Conservation (phyloP, 768 basidiomycete species). For the Kondoa malvinella region DNA sequence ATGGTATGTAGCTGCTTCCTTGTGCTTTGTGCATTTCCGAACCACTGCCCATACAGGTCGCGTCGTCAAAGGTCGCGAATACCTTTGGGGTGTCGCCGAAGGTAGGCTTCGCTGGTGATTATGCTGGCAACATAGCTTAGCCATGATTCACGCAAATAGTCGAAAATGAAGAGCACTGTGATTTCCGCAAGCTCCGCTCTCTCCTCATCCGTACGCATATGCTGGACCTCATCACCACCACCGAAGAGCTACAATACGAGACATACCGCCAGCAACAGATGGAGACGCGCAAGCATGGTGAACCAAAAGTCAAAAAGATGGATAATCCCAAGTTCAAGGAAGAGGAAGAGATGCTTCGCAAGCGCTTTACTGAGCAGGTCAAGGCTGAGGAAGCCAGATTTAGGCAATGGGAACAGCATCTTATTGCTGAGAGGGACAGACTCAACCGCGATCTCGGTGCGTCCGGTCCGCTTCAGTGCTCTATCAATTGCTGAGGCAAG, state of each 20-base stretch:
- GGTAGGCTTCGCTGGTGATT: constrained; percentile 38
- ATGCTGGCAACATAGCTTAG: not conserved
- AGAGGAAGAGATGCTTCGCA: constrained; percentile 85
- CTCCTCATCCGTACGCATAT: constrained; percentile 93
- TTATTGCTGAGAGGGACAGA: constrained; percentile 93
- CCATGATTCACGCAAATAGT: constrained; percentile 45
- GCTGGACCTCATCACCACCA: constrained; percentile 90
- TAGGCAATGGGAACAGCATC: constrained; percentile 98
- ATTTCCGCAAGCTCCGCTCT: constrained; percentile 93
- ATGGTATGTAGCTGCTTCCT: too few species aligned
- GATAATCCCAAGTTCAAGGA: constrained; percentile 99
- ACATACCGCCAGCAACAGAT: constrained; percentile 95
- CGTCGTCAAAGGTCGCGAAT: constrained; percentile 89
- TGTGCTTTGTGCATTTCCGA: too few species aligned
- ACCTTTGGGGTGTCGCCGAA: constrained; percentile 99
- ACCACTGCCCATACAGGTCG: too few species aligned
- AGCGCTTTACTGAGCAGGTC: constrained; percentile 98
- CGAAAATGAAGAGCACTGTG: constrained; percentile 98
- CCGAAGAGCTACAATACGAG: constrained; percentile 92
- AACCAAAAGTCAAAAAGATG: constrained; percentile 92
- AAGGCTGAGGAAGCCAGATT: constrained; percentile 94
- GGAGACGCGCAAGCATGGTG: constrained; percentile 96
- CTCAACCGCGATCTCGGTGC: constrained; percentile 96
- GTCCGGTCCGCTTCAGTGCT: constrained; percentile 39
- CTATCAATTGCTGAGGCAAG: not conserved